These are phyloP conservation scores for Stachybotrys chartarum DNA, from an alignment of 2,329 filamentous ascomycete species.

Conservation along the genomic window DNA sequence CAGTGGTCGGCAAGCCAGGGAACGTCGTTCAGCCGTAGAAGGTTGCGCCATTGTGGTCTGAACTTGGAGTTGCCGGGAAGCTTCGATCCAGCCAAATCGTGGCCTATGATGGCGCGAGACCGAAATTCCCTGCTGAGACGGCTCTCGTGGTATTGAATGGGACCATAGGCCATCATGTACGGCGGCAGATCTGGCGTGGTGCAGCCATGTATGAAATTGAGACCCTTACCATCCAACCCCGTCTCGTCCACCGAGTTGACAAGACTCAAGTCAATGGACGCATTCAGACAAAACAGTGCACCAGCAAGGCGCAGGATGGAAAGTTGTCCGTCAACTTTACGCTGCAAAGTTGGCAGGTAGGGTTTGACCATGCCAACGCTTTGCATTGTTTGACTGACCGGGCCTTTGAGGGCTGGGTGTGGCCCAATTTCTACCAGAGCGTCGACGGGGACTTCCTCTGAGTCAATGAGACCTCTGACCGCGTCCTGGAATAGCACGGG, in stretches of 20 bases:
- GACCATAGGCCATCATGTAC: background rate
- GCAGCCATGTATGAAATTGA: background rate
- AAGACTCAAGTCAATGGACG: background rate
- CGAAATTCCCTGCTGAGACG: slow-evolving; percentile 8
- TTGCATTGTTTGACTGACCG: background rate
- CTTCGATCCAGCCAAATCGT: slow-evolving; percentile 7
- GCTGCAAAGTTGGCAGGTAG: too few species aligned
- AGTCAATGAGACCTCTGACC: background rate
- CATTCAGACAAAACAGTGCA: slow-evolving; percentile 1
- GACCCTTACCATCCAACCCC: too few species aligned
- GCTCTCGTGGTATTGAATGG: background rate
- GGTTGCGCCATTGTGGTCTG: slow-evolving; percentile 7
- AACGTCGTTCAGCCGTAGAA: slow-evolving; percentile 3
- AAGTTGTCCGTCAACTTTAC: too few species aligned
- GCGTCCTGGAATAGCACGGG: background rate
- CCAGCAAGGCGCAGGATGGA: slow-evolving; percentile 1
- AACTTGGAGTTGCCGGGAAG: slow-evolving; percentile 1
- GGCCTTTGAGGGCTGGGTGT: background rate
- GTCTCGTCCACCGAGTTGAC: background rate
- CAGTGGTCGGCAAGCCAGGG: background rate
- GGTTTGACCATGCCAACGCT: too few species aligned
- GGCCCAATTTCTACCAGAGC: background rate
- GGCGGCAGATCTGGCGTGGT: background rate
- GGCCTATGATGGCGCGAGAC: slow-evolving; percentile 2
- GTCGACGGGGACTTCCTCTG: background rate